Conservation (phyloP, 1,139 yeast genomes). For the Casaregolazyma suthepensis region DNA sequence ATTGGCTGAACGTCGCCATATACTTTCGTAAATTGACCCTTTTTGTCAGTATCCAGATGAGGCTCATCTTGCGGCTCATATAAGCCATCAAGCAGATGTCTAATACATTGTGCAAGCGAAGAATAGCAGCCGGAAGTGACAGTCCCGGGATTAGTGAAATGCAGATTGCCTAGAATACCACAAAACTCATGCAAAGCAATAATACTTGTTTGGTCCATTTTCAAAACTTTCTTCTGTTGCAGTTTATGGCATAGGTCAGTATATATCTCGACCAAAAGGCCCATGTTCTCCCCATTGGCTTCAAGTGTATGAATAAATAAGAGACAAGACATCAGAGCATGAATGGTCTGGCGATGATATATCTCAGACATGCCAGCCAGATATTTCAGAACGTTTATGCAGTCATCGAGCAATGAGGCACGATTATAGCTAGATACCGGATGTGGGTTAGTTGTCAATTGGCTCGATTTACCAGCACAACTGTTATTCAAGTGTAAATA, state of each 20-base stretch:
- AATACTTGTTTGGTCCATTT: background rate
- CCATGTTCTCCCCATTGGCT: background rate
- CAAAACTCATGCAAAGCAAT: conserved; percentile 1
- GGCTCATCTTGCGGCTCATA: background rate
- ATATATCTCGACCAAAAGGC: background rate
- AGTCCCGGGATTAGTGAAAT: background rate
- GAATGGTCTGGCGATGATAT: background rate
- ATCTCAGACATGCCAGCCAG: background rate
- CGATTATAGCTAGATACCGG: background rate
- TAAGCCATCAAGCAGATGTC: background rate
- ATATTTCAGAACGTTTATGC: background rate
- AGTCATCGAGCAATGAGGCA: background rate
- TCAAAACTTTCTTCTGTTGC: background rate
- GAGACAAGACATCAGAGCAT: background rate
- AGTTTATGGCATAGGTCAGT: background rate
- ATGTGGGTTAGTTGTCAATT: background rate
- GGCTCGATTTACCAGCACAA: background rate
- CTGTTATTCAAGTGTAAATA: background rate
- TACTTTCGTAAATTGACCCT: background rate
- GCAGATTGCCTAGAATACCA: background rate
- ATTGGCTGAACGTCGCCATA: conserved; percentile 1
- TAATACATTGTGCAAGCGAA: background rate
- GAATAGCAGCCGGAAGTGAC: background rate
- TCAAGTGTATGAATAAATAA: background rate
- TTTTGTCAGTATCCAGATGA: background rate